Evolutionary conservation across 345 rosid genomes (phyloP), one percentile per base, ranked within the genome.

Genomic region (Adansonia digitata): DNA sequence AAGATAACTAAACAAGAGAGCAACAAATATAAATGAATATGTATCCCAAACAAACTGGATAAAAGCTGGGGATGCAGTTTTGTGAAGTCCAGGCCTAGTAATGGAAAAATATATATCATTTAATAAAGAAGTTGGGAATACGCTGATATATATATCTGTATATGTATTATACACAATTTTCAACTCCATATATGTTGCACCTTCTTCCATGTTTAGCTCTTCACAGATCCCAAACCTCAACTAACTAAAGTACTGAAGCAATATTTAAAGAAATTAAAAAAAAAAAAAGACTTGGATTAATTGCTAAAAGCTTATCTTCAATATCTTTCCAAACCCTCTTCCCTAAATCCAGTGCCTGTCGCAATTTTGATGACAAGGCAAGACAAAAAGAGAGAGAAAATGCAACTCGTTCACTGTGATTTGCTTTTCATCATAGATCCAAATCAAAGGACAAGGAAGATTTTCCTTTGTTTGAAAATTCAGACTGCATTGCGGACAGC

Each of bases 371-470:
- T 73, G 73, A 10, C 78, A 29, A 79, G 20, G 43, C 55, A 62
- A 76, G 37, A 31, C 60, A 71, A 43, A 57, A 5, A 67, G 34
- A 37, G 62, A 56, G 34, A 37, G 62, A 56, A 69, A 67, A 57
- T 26, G 27, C 27, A 75, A 22, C 22, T n/a, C 45, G 0, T 62
- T 63, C 26, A n/a, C 46, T n/a, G 35, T 60, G 13, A 6, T 74
- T 39, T 57, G 17, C 9, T 42, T 24, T 7, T 67, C 77, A 69
- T 80, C 81, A 91, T 66, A 77, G 87, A 85, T 88, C 92, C 83
- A 89, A 85, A 86, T 89, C 85, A 82, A 88, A 82, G 78, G 94
- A 86, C 75, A 87, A 75, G 71, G 88, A 81, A 75, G 90, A 83
- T 86, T 91, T 89, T 78, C 94, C 97, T 81, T 89, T 91, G 73